phyloP scores from a whole-genome alignment of 352 stramenopile species.

The Pythium rishiriense region DNA sequence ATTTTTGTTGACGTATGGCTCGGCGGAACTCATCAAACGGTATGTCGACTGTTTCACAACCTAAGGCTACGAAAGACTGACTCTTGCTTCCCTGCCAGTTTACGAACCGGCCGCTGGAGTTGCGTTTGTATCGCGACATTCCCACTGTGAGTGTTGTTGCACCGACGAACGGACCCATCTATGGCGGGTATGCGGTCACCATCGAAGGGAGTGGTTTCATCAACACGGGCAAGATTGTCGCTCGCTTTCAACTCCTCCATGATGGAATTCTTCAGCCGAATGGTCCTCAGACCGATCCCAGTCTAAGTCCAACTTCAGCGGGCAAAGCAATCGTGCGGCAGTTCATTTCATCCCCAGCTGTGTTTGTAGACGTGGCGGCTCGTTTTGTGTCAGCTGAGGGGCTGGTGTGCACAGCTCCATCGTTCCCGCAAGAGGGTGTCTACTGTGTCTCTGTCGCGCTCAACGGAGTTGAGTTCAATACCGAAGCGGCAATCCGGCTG shows the following conservation, averaged over 20 bases:
- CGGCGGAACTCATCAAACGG: slow-evolving; percentile 51
- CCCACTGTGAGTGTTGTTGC: slow-evolving; percentile 42
- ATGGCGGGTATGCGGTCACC: slow-evolving; percentile 59
- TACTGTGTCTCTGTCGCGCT: slow-evolving; percentile 65
- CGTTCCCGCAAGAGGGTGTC: slow-evolving; percentile 64
- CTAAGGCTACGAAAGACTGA: background rate
- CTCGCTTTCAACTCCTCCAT: slow-evolving; percentile 61
- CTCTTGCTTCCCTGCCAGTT: slow-evolving; percentile 34
- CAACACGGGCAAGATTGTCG: slow-evolving; percentile 54
- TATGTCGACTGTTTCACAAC: slow-evolving; percentile 18
- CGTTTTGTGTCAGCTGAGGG: slow-evolving; percentile 48
- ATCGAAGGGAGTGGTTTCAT: slow-evolving; percentile 67
- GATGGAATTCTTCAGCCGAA: slow-evolving; percentile 13
- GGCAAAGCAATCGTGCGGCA: background rate
- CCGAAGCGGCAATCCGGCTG: slow-evolving; percentile 32
- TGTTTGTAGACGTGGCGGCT: slow-evolving; percentile 9
- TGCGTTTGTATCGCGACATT: slow-evolving; percentile 56
- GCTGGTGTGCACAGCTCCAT: slow-evolving; percentile 45
- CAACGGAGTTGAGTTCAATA: slow-evolving; percentile 70
- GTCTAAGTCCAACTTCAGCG: background rate
- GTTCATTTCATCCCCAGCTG: slow-evolving; percentile 1
- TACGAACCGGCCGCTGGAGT: slow-evolving; percentile 44
- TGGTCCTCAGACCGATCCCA: background rate
- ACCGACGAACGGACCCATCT: slow-evolving; percentile 76
- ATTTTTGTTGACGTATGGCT: slow-evolving; percentile 71